Evolutionary conservation across 1,284 basidiomycete species (phyloP).

Genomic region (Leccinum subrobustum): DNA sequence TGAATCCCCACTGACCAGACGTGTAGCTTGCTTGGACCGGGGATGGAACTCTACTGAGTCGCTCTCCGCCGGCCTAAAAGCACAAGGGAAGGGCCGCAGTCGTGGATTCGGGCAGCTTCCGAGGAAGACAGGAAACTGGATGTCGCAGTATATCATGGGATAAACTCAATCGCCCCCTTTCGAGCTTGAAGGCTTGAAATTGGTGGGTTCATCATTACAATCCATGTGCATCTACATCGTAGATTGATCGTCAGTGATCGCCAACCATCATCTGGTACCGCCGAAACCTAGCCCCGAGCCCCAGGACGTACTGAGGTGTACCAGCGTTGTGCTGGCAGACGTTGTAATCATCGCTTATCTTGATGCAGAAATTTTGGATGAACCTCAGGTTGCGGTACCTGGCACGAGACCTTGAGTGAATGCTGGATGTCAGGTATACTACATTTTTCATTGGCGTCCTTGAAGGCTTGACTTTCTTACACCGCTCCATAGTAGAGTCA

Average conservation of each 20-base stretch:
- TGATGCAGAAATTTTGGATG: too few species aligned
- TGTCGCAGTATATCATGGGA: background rate
- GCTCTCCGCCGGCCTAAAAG: too few species aligned
- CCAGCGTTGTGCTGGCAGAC: background rate
- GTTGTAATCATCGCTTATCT: slow-evolving; percentile 1
- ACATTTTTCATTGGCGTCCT: background rate
- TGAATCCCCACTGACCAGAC: too few species aligned
- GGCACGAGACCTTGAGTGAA: too few species aligned
- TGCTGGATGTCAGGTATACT: too few species aligned
- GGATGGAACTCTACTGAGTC: fast-evolving
- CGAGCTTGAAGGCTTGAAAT: background rate
- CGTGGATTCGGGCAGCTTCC: background rate
- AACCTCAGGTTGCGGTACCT: too few species aligned
- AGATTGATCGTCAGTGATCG: background rate
- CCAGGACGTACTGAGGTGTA: background rate
- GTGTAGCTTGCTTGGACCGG: too few species aligned
- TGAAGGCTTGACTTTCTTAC: background rate
- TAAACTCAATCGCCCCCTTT: background rate
- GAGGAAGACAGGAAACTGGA: background rate
- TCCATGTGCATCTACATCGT: background rate
- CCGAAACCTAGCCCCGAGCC: background rate
- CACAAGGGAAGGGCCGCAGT: background rate
- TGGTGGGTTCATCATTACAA: background rate
- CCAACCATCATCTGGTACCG: background rate
- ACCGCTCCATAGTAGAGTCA: background rate